Conservation (phyloP, 331 rosid species). For the Malus hybrid region DNA sequence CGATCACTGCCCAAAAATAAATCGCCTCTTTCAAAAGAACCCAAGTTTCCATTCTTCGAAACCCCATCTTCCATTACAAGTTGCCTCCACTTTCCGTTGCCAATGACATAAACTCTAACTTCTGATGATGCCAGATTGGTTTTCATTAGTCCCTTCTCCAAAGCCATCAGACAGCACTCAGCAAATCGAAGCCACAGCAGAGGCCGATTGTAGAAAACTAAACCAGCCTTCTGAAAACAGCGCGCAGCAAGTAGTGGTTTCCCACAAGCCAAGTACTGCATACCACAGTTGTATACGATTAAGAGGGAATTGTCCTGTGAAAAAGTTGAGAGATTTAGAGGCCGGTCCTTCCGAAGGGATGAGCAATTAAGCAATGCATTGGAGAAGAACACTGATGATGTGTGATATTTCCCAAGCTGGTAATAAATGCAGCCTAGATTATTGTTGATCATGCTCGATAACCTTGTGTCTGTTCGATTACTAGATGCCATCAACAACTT, state of each 20-base stretch:
- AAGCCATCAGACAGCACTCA: conserved; percentile 96
- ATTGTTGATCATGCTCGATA: conserved; percentile 78
- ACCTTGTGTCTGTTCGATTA: conserved; percentile 57
- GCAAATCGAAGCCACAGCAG: conserved; percentile 94
- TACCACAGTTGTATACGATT: conserved; percentile 78
- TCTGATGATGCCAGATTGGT: conserved; percentile 39
- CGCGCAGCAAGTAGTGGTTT: conserved; percentile 83
- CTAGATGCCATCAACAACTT: conserved; percentile 90
- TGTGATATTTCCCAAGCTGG: conserved; percentile 93
- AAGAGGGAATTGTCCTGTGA: conserved; percentile 77
- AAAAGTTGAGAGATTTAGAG: conserved; percentile 49
- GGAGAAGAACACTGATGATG: conserved; percentile 73
- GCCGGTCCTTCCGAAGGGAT: conserved; percentile 70
- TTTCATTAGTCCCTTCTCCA: conserved; percentile 62
- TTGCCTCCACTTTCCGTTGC: conserved; percentile 91
- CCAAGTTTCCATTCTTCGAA: conserved; percentile 36
- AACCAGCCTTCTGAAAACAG: conserved; percentile 87
- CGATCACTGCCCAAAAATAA: conserved; percentile 40
- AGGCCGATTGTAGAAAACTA: conserved; percentile 77
- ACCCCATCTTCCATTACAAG: conserved; percentile 64
- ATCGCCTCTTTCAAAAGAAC: conserved; percentile 34
- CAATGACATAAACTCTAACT: conserved; percentile 64
- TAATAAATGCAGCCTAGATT: conserved; percentile 94
- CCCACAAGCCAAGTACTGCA: conserved; percentile 85
- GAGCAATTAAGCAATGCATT: conserved; percentile 73